Conservation (phyloP, 768 basidiomycete species). For the Strobilomyces dryophilus region DNA sequence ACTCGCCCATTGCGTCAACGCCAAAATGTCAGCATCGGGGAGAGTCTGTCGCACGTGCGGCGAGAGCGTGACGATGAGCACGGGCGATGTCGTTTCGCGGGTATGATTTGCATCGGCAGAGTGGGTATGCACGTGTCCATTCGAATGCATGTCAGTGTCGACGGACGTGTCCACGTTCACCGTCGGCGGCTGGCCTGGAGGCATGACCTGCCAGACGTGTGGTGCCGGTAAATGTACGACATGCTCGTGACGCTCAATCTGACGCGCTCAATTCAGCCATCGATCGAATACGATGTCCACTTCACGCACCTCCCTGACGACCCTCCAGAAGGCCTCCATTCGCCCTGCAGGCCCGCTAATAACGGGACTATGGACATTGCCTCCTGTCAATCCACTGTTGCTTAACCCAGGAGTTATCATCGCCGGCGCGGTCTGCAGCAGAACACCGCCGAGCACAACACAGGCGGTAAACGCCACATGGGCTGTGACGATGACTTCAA, state of each 20-base stretch:
- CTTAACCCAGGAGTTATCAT: slow-evolving; percentile 9
- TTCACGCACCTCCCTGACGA: slow-evolving; percentile 69
- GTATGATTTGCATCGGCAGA: slow-evolving; percentile 1
- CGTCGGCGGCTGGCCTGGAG: slow-evolving; percentile 30
- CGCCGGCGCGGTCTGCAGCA: slow-evolving; percentile 85
- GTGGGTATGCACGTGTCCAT: slow-evolving; percentile 6
- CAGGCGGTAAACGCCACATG: slow-evolving; percentile 83
- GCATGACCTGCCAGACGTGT: slow-evolving; percentile 84
- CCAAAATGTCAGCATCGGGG: slow-evolving; percentile 66
- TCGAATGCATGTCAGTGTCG: slow-evolving; percentile 1
- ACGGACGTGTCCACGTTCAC: background rate
- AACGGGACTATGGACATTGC: background rate
- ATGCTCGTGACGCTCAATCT: slow-evolving; percentile 83
- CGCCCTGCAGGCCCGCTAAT: slow-evolving; percentile 41
- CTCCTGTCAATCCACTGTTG: slow-evolving; percentile 11
- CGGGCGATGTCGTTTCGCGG: slow-evolving; percentile 24
- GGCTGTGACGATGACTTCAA: slow-evolving; percentile 76
- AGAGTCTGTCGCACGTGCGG: slow-evolving; percentile 67
- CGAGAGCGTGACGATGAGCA: slow-evolving; percentile 76
- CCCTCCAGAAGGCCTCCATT: slow-evolving; percentile 79
- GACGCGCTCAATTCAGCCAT: background rate
- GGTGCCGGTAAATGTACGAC: slow-evolving; percentile 81
- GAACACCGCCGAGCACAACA: slow-evolving; percentile 74
- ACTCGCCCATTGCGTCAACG: slow-evolving; percentile 73
- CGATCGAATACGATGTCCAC: background rate